A percentile compares a stretch with the other conserved stretches of the same genome.
Conservation (phyloP, 164 flowering plant genomes). For the Platanus orientalis region DNA sequence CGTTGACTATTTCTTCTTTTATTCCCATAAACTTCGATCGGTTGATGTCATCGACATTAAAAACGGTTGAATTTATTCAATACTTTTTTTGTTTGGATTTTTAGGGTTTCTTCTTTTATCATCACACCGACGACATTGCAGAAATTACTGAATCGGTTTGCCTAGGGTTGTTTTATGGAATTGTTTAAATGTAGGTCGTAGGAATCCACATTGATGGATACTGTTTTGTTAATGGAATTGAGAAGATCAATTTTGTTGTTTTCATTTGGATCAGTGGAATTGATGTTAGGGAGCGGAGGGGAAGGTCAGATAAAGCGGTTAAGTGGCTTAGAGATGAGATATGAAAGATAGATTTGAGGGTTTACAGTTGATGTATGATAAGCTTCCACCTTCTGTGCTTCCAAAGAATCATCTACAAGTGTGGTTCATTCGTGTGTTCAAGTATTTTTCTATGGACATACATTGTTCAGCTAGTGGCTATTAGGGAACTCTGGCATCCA, state of each 20-base stretch:
- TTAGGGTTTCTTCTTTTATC: too few species aligned
- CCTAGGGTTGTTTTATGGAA: not conserved
- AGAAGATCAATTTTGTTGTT: not conserved
- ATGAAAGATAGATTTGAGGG: slow-evolving; percentile 76
- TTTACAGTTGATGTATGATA: slow-evolving; percentile 35
- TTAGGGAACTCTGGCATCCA: slow-evolving; percentile 79
- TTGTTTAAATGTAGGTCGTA: not conserved
- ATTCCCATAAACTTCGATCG: too few species aligned
- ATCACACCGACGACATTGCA: too few species aligned
- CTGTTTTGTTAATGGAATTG: not conserved
- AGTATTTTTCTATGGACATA: slow-evolving; percentile 90
- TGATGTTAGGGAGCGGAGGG: not conserved
- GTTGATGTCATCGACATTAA: too few species aligned
- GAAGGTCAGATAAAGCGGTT: slow-evolving; percentile 30
- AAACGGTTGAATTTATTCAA: too few species aligned
- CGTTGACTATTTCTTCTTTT: too few species aligned
- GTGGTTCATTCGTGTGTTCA: slow-evolving; percentile 84
- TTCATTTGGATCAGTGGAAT: slow-evolving; percentile 5
- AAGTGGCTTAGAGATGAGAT: slow-evolving; percentile 33
- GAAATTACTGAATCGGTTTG: too few species aligned
- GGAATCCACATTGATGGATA: too few species aligned
- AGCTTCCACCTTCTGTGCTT: slow-evolving; percentile 29
- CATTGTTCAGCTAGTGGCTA: slow-evolving; percentile 79
- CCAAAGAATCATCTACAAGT: slow-evolving; percentile 61
- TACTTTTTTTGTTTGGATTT: too few species aligned